phyloP scores from a whole-genome alignment of 352 stramenopile species.

The Halophytophthora batemanensis region DNA sequence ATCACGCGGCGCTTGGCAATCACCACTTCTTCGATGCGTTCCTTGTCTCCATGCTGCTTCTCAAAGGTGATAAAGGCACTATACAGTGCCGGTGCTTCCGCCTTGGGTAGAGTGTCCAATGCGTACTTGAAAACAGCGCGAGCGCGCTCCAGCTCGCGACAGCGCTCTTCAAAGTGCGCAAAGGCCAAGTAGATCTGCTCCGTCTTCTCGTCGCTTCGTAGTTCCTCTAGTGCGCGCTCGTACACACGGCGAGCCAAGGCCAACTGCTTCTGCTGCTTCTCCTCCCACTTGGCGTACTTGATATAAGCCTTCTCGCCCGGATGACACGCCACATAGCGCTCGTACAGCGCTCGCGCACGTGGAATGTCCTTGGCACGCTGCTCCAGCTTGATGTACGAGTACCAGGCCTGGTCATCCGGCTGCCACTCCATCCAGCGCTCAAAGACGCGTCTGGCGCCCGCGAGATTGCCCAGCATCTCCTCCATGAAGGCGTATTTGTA shows the following conservation, averaged over 20 bases:
- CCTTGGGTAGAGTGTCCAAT: constrained; percentile 74
- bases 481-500: constrained; percentile 99
- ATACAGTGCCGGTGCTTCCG: constrained; percentile 93
- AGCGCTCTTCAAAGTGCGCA: constrained; percentile 97
- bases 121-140: constrained; percentile 88
- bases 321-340: constrained; percentile 93
- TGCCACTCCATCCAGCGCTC: constrained; percentile 97
- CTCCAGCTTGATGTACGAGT: constrained; percentile 98
- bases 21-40: constrained; percentile 96
- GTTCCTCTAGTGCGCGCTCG: constrained; percentile 93
- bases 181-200: constrained; percentile 93
- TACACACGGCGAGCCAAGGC: constrained; percentile 92
- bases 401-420: constrained; percentile 98
- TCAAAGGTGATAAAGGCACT: constrained; percentile 97
- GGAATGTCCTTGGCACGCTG: constrained; percentile 86
- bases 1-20: constrained; percentile 93
- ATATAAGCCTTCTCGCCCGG: constrained; percentile 91
- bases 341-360: constrained; percentile 90
- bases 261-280: constrained; percentile 92
- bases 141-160: constrained; percentile 90
- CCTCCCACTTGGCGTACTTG: constrained; percentile 99
- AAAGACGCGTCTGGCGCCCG: constrained; percentile 94
- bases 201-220: constrained; percentile 74
- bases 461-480: constrained; percentile 97
- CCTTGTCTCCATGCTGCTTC: constrained; percentile 96